Conservation (phyloP, 1,284 basidiomycete species). For the Neotropicomus parvogracilis region DNA sequence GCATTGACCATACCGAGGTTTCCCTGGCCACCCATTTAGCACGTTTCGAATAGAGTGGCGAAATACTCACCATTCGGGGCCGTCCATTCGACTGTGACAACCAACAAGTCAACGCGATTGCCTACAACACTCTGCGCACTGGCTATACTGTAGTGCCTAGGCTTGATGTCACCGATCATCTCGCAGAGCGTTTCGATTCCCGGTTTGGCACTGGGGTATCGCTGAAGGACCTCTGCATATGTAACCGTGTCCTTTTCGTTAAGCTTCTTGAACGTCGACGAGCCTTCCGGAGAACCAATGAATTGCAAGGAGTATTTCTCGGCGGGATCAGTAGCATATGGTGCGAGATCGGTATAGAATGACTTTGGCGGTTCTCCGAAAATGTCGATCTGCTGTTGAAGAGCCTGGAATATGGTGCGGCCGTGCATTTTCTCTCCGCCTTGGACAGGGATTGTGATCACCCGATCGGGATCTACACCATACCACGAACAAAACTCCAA, state of each 20-base stretch:
- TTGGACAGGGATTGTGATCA: slow-evolving; percentile 77
- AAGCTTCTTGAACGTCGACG: slow-evolving; percentile 91
- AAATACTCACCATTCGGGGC: slow-evolving; percentile 70
- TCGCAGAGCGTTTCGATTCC: slow-evolving; percentile 83
- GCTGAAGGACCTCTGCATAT: slow-evolving; percentile 84
- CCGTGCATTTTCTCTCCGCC: slow-evolving; percentile 70
- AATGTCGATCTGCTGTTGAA: slow-evolving; percentile 96
- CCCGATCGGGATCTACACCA: slow-evolving; percentile 76
- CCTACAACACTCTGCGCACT: slow-evolving; percentile 94
- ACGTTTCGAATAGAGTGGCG: not conserved
- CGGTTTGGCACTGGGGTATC: slow-evolving; percentile 80
- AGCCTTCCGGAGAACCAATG: slow-evolving; percentile 91
- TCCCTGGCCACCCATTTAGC: slow-evolving; percentile 45
- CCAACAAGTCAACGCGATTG: slow-evolving; percentile 88
- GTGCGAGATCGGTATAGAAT: slow-evolving; percentile 88
- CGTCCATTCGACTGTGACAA: slow-evolving; percentile 95
- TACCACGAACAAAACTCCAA: slow-evolving; percentile 90
- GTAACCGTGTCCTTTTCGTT: slow-evolving; percentile 93
- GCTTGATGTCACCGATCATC: slow-evolving; percentile 91
- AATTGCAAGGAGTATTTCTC: slow-evolving; percentile 88
- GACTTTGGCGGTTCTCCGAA: slow-evolving; percentile 95
- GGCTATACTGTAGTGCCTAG: slow-evolving; percentile 97
- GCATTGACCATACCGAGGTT: slow-evolving; percentile 88
- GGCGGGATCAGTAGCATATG: slow-evolving; percentile 66
- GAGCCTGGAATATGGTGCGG: slow-evolving; percentile 90